These are phyloP conservation scores for Pseudoperonospora humuli DNA, from an alignment of 352 stramenopile species.

Conservation along the genomic window DNA sequence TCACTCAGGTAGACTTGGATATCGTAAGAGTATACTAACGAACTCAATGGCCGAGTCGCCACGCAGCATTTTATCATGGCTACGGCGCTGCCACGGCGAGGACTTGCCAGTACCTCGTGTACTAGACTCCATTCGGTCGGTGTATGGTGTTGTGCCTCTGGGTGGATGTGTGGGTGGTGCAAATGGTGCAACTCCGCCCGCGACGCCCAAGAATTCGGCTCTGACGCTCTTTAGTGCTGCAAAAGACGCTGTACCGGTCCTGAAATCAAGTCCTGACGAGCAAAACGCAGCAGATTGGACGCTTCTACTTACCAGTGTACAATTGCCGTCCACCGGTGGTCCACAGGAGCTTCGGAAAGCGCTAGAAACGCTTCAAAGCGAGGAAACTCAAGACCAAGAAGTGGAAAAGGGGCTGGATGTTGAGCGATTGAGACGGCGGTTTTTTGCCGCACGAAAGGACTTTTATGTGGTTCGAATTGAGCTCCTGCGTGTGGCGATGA, in stretches of 20 bases:
- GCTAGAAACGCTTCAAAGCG: slow-evolving; percentile 13
- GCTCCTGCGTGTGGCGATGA: slow-evolving; percentile 35
- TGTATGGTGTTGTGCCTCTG: slow-evolving; percentile 42
- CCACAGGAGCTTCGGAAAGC: slow-evolving; percentile 20
- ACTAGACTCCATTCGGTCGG: slow-evolving; percentile 37
- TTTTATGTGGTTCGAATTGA: slow-evolving; percentile 56
- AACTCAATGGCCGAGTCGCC: slow-evolving; percentile 4
- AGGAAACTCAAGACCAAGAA: neutral
- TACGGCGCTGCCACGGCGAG: slow-evolving; percentile 27
- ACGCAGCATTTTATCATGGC: slow-evolving; percentile 22
- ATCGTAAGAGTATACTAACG: too few species aligned
- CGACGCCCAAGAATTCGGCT: slow-evolving; percentile 10
- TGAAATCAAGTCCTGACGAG: neutral
- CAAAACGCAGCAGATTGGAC: slow-evolving; percentile 18
- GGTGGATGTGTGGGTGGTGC: slow-evolving; percentile 22
- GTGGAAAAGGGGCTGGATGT: slow-evolving; percentile 19
- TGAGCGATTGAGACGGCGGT: slow-evolving; percentile 18
- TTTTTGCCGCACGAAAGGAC: slow-evolving; percentile 31
- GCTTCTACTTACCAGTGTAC: slow-evolving; percentile 22
- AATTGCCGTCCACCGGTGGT: slow-evolving; percentile 24
- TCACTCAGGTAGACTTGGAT: too few species aligned
- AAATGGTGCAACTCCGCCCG: slow-evolving; percentile 14
- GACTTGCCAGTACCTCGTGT: slow-evolving; percentile 26
- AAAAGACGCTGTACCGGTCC: neutral
- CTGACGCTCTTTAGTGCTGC: slow-evolving; percentile 4